Conservation (phyloP, 768 basidiomycete genomes). For the Nidularia pulvinata region DNA sequence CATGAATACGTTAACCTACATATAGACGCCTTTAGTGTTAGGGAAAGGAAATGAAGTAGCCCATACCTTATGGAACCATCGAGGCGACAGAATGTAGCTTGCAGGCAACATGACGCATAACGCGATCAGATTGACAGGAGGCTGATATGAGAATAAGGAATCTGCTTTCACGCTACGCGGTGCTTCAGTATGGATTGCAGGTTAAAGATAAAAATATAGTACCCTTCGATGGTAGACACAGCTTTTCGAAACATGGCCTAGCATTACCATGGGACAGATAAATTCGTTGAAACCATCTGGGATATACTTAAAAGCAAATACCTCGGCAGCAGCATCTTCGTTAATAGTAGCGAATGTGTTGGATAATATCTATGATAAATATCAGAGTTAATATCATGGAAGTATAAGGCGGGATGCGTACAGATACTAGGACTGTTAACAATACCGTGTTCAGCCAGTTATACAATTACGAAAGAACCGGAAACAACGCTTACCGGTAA, state of each 20-base stretch:
- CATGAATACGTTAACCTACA: slow-evolving; percentile 83
- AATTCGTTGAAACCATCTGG: not conserved
- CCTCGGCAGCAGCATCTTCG: slow-evolving; percentile 92
- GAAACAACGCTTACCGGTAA: slow-evolving; percentile 61
- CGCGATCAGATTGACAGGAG: slow-evolving; percentile 90
- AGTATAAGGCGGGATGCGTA: slow-evolving; percentile 29
- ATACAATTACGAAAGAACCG: no score
- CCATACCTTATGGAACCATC: slow-evolving; percentile 95
- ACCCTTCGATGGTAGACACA: slow-evolving; percentile 95
- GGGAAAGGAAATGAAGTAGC: not conserved
- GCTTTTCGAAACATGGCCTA: slow-evolving; percentile 96
- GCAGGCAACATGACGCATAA: slow-evolving; percentile 86
- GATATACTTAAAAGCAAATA: slow-evolving; percentile 19
- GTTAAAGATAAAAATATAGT: slow-evolving; percentile 10
- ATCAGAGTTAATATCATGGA: not conserved
- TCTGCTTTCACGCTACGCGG: slow-evolving; percentile 75
- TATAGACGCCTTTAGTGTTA: not conserved
- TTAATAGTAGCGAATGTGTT: slow-evolving; percentile 95
- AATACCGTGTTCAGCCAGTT: no score
- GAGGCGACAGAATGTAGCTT: slow-evolving; percentile 83
- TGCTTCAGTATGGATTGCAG: not conserved
- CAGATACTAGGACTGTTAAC: slow-evolving; percentile 76
- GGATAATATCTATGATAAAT: slow-evolving; percentile 70
- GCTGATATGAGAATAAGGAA: slow-evolving; percentile 91
- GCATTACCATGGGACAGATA: no score